Base-by-base conservation (phyloP, 2,329 filamentous ascomycete genomes). In the Cytospora leucostoma region DNA sequence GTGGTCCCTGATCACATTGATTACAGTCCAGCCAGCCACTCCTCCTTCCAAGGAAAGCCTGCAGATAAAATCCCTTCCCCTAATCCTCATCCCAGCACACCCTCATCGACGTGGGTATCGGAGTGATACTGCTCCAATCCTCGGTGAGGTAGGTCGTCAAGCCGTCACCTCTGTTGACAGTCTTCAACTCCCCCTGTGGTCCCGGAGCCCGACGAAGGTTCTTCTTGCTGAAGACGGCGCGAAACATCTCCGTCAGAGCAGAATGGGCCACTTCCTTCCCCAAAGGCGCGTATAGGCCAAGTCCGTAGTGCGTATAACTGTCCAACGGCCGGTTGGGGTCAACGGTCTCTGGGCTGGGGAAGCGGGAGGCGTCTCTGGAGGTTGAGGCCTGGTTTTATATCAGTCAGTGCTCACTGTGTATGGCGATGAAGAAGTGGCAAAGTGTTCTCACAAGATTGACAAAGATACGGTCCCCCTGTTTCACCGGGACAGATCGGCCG, bases 211-310 rank as follows among this genome's bases (percentile, higher is more conserved):
- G 80, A 7, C 86, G 78, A 12, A 93, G 72, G 60, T 86, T 86
- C 68, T 83, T 80, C 68, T 86, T 78, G 64, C 80, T 77, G 69
- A 88, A 89, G 2, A 91, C 75, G 0, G 84, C 82, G 55, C 89
- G 84, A 73, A 92, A 83, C 79, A 92, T 88, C 67, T 88, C 84
- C 0, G 85, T 84, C 63, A 93, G 76, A 0, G 86, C 88, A 2
- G 86, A 79, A 66, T 86, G 80, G 71, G 81, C 85, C 13, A 84
- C 81, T 17, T 87, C 83, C 33, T 80, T 79, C 1, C 88, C 88
- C 0, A 92, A 78, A 65, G 84, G 87, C 3, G 82, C 78, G 69
- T 90, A 85, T 5, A 87, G 81, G 0, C 88, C 89, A 0, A 82
- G 77, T 13, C 84, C 84, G 67, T 88, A 87, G 72, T 86, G 82